These are phyloP conservation scores for Acorus gramineus DNA, from an alignment of 106 monocot species.

Conservation along the genomic window DNA sequence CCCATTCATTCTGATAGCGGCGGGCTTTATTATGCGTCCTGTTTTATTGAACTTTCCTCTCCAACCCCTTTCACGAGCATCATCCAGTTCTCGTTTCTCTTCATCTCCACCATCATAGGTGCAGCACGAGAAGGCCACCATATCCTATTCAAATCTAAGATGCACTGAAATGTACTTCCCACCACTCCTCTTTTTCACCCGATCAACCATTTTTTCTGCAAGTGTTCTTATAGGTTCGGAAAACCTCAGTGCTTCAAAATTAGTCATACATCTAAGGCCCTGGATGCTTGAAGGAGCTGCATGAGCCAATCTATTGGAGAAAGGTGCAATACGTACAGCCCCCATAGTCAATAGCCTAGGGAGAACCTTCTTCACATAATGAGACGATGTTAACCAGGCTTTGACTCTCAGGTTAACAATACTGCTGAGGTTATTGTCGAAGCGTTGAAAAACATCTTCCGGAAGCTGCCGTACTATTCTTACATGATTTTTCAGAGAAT, in stretches of 20 bases:
- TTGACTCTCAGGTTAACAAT: background rate
- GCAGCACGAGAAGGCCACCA: slow-evolving; percentile 96
- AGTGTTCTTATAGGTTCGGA: slow-evolving; percentile 76
- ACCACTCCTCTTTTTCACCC: slow-evolving; percentile 73
- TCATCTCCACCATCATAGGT: slow-evolving; percentile 80
- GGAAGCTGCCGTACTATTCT: too few species aligned
- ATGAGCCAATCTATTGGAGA: slow-evolving; percentile 95
- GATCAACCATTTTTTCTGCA: slow-evolving; percentile 77
- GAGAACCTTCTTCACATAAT: slow-evolving; percentile 85
- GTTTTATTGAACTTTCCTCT: slow-evolving; percentile 83
- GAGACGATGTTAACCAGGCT: slow-evolving; percentile 37
- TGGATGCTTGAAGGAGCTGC: slow-evolving; percentile 70
- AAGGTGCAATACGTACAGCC: slow-evolving; percentile 96
- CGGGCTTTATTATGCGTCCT: slow-evolving; percentile 58
- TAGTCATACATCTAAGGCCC: slow-evolving; percentile 77
- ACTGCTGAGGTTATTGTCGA: background rate
- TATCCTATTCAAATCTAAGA: slow-evolving; percentile 99
- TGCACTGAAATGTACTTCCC: slow-evolving; percentile 91
- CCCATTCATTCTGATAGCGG: slow-evolving; percentile 58
- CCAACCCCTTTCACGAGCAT: slow-evolving; percentile 89
- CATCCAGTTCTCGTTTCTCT: slow-evolving; percentile 88
- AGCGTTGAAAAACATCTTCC: too few species aligned
- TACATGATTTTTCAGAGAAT: too few species aligned
- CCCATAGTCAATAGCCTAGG: slow-evolving; percentile 75
- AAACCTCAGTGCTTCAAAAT: slow-evolving; percentile 81